Evolutionary conservation across 2,329 filamentous ascomycete genomes (phyloP).

Genomic region (Venturia carpophila): DNA sequence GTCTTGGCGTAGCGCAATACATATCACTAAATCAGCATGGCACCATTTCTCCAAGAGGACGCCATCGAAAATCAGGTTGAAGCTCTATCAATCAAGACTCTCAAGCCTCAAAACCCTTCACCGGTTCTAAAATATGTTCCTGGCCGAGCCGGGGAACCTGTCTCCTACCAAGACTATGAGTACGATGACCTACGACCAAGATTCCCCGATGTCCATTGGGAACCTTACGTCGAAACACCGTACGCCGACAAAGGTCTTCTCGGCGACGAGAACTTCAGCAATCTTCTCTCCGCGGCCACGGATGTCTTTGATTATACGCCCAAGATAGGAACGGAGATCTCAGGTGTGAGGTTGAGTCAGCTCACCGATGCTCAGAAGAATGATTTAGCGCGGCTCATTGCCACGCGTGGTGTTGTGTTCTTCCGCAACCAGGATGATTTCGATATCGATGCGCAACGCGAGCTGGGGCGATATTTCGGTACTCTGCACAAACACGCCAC

Average conservation of each 20-base stretch:
- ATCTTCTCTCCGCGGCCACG: constrained; percentile 52
- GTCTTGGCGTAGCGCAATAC: no score
- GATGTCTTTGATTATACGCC: constrained; percentile 58
- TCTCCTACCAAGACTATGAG: constrained; percentile 34
- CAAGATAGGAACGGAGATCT: constrained; percentile 64
- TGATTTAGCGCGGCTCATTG: constrained; percentile 66
- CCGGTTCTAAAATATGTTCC: not conserved
- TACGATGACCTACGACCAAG: constrained; percentile 45
- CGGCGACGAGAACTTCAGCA: constrained; percentile 49
- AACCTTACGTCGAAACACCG: constrained; percentile 39
- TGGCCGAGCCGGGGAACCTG: constrained; percentile 1
- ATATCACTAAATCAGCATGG: not conserved
- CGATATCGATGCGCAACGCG: constrained; percentile 59
- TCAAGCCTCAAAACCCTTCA: not conserved
- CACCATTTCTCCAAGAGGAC: not conserved
- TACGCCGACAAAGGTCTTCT: constrained; percentile 48
- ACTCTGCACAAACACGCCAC: constrained; percentile 76
- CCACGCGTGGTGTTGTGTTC: constrained; percentile 68
- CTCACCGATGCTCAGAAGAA: constrained; percentile 63
- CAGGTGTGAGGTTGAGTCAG: constrained; percentile 61
- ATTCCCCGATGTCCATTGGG: constrained; percentile 48
- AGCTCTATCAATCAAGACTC: not conserved
- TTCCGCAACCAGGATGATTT: constrained; percentile 65
- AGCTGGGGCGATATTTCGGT: constrained; percentile 68
- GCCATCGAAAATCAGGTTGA: not conserved